Evolutionary conservation across 768 basidiomycete genomes (phyloP).

Genomic region (Solioccasus polychromus): DNA sequence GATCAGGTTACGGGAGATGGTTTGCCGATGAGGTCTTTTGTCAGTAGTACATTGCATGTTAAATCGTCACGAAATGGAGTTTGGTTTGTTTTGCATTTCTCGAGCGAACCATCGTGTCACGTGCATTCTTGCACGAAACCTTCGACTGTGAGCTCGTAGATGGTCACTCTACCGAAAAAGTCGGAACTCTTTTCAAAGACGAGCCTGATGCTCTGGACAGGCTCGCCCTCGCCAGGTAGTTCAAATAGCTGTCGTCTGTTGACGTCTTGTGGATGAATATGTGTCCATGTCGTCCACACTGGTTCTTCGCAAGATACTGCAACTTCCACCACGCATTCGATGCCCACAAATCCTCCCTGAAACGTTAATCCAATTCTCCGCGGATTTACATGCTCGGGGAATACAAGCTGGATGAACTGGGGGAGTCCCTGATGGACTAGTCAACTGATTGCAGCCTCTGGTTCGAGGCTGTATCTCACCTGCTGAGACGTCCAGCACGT

Average conservation of each 20-base stretch:
- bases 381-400: constrained; percentile 51
- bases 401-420: constrained; percentile 69
- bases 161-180: constrained; percentile 76
- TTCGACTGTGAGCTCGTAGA: constrained; percentile 58
- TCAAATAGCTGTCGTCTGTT: constrained; percentile 72
- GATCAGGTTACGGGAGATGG: constrained; percentile 1
- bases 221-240: constrained; percentile 29
- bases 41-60: constrained; percentile 16
- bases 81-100: constrained; percentile 26
- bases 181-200: constrained; percentile 82
- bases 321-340: constrained; percentile 51
- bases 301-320: constrained; percentile 30
- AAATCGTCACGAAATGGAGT: constrained; percentile 22
- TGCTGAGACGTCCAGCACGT: constrained; percentile 87
- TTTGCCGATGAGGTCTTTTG: not conserved
- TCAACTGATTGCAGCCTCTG: constrained; percentile 7
- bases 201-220: constrained; percentile 52
- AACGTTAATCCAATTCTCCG: constrained; percentile 62
- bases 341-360: constrained; percentile 85
- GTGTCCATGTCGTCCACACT: constrained; percentile 50
- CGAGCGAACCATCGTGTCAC: constrained; percentile 8
- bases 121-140: constrained; percentile 11
- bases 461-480: constrained; percentile 36
- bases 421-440: constrained; percentile 59
- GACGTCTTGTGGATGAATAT: constrained; percentile 76